phyloP scores from a whole-genome alignment of 2,329 filamentous ascomycete genomes.

The Phaeosphaeria sp. region DNA sequence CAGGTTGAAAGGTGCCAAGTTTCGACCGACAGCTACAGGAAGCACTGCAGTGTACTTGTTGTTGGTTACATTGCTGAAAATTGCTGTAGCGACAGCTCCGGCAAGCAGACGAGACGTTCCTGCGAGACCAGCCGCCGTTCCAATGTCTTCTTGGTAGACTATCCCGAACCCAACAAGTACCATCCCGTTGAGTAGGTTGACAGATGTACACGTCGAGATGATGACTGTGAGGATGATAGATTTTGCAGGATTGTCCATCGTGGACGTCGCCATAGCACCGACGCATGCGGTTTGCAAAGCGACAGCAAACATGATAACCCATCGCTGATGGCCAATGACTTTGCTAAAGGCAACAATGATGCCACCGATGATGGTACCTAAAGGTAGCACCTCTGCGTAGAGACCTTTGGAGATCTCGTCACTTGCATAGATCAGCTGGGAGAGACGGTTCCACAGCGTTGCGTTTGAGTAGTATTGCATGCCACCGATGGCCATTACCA shows the following conservation, averaged over 20 bases:
- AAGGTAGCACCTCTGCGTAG: constrained; percentile 32
- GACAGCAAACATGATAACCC: constrained; percentile 35
- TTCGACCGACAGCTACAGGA: constrained; percentile 17
- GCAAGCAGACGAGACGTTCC: constrained; percentile 38
- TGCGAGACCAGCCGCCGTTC: constrained; percentile 38
- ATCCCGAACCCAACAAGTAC: constrained; percentile 40
- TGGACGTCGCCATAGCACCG: constrained; percentile 33
- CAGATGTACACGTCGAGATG: constrained; percentile 34
- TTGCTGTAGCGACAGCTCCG: constrained; percentile 37
- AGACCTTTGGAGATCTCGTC: constrained; percentile 39
- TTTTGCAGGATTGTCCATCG: constrained; percentile 31
- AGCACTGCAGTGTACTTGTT: constrained; percentile 32
- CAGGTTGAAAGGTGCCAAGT: constrained; percentile 27
- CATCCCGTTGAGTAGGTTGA: constrained; percentile 39
- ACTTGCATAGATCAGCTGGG: constrained; percentile 34
- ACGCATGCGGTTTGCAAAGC: constrained; percentile 38
- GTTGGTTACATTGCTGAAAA: constrained; percentile 37
- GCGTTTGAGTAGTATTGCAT: constrained; percentile 43
- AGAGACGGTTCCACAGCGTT: constrained; percentile 35
- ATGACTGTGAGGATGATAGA: constrained; percentile 38
- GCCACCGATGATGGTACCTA: constrained; percentile 37
- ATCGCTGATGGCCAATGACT: constrained; percentile 36
- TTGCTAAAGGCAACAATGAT: constrained; percentile 37
- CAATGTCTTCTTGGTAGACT: constrained; percentile 39
- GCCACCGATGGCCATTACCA: constrained; percentile 39